Percentiles rank a stretch among this genome's conserved stretches.
phyloP scores from a whole-genome alignment of 129 eudicot species.

The Tanacetum coccineum region DNA sequence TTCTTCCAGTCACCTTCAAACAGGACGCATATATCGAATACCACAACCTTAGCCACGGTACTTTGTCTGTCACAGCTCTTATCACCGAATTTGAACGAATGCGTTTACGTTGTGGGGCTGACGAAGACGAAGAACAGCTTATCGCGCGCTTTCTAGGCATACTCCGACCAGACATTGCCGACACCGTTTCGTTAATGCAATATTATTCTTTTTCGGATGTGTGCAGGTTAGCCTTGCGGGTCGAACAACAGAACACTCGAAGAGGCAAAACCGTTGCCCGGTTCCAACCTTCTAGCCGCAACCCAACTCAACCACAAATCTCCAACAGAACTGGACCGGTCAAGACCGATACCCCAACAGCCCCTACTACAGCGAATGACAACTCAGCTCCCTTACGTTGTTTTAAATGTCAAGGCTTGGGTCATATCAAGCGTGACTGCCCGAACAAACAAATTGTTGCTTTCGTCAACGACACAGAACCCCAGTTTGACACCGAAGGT shows the following conservation, averaged over 20 bases:
- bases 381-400: not conserved
- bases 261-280: not conserved
- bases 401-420: too few relatives aligned
- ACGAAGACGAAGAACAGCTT: too few relatives aligned
- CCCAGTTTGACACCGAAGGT: not conserved
- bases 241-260: not conserved
- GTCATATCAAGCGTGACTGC: not conserved
- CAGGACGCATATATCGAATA: not conserved
- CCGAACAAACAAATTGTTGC: conserved; percentile 6
- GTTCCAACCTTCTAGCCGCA: not conserved
- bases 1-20: not conserved
- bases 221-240: not conserved
- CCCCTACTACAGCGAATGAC: not conserved
- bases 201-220: conserved; percentile 5
- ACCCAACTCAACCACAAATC: not conserved
- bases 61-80: not conserved
- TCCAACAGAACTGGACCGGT: not conserved
- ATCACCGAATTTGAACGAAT: too few relatives aligned
- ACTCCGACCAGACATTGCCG: too few relatives aligned
- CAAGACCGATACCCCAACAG: not conserved
- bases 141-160: too few relatives aligned
- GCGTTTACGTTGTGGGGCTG: too few relatives aligned
- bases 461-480: not conserved
- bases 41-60: not conserved
- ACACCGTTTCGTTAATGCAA: not conserved